Conservation (phyloP, 805 yeast genomes). For the Lachancea sp. region DNA sequence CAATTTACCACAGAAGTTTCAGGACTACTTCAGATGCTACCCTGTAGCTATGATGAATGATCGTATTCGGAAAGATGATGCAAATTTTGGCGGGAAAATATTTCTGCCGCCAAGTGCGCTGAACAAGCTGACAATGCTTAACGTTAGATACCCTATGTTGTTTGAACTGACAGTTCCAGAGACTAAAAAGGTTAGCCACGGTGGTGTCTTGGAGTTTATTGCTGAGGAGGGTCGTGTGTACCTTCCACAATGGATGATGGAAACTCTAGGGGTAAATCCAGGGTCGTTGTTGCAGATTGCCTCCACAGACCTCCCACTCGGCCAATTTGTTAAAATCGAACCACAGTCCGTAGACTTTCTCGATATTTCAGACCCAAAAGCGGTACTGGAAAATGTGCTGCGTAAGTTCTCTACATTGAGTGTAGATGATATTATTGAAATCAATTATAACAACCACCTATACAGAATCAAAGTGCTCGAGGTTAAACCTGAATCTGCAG, state of each 20-base stretch:
- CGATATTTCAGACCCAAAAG: constrained; percentile 92
- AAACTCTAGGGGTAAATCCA: constrained; percentile 60
- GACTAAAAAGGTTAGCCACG: constrained; percentile 57
- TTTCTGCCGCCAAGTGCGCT: constrained; percentile 91
- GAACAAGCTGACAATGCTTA: constrained; percentile 79
- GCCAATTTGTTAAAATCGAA: constrained; percentile 84
- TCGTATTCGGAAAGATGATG: constrained; percentile 58
- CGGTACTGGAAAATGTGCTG: constrained; percentile 88
- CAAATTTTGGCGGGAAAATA: constrained; percentile 93
- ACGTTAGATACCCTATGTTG: constrained; percentile 93
- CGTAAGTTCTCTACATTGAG: constrained; percentile 86
- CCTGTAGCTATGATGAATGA: constrained; percentile 90
- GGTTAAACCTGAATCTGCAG: constrained; percentile 65
- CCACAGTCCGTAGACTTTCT: constrained; percentile 92
- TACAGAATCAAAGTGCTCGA: constrained; percentile 82
- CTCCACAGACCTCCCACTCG: constrained; percentile 75
- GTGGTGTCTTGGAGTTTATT: constrained; percentile 92
- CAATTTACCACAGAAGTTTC: constrained; percentile 47
- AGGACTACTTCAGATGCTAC: constrained; percentile 86
- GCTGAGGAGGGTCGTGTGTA: constrained; percentile 97
- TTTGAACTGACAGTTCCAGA: constrained; percentile 72
- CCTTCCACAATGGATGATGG: constrained; percentile 95
- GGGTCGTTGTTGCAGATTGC: constrained; percentile 77
- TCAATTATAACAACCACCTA: constrained; percentile 71
- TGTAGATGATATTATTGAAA: constrained; percentile 75